Evolutionary conservation across 345 rosid species (phyloP), one percentile per base, ranked within the genome.

Genomic region (Citrus unshiu): DNA sequence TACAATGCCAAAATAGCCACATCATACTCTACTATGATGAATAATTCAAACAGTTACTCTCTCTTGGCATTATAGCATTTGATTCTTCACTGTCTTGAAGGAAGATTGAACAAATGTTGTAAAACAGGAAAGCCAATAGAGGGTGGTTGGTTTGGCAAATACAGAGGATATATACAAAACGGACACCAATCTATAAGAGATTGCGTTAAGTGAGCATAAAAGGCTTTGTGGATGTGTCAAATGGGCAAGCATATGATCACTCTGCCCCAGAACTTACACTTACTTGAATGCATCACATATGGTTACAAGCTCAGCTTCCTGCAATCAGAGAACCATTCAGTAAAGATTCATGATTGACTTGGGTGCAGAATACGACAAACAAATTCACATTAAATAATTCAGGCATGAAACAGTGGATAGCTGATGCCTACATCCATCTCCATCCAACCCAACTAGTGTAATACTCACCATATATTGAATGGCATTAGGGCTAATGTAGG

Each of bases 301-400:
- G 34, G 24, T 69, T 66, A 68, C 70, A 78, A 73, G 65, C 83
- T 67, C 70, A n/a, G 78, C 27, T 57, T 73, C 85, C 85, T 79
- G 83, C 71, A 77, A 76, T 77, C 6, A 37, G 71, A 70, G 37
- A 8, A 29, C 37, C 1, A 27, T 78, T 39, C 73, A 68, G 54
- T 37, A 56, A 34, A 67, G 57, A 25, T 67, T 66, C 34, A 37
- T 18, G 73, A 76, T 54, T 9, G 27, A 49, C 62, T n/a, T 19
- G 10, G 27, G 29, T 49, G 22, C 62, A 59, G 37, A 40, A 29
- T 6, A 32, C 8, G 51, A 54, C 40, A 51, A 6, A 37, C 56
- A n/a, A 22, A 30, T 32, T 66, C 61, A 24, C 4, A 56, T 51
- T 2, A 58, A 73, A 73, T n/a, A 32, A 72, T 25, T 54, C 67